Base-by-base conservation (phyloP, 345 rosid genomes). In the Lepidium aucheri region DNA sequence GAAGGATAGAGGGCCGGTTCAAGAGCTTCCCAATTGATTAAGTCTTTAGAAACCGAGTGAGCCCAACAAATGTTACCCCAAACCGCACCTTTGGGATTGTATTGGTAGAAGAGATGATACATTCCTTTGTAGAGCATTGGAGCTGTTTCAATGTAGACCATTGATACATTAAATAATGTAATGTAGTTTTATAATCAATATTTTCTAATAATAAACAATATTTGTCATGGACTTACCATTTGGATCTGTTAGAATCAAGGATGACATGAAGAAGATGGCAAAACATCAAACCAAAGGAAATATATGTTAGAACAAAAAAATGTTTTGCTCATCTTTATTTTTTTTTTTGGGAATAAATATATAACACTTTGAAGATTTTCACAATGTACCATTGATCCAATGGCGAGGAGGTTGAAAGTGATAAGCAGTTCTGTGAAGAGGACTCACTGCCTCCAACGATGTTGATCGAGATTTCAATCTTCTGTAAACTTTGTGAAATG, bases 61-160 rank as follows among this genome's bases (percentile, higher is more conserved):
- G 89, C 98, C 98, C 98, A 93, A 3, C 85, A 82, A 22, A 90
- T 88, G 78, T 93, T 85, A 26, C 97, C 98, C 97, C 97, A 93
- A 3, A 90, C 92, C 3, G 95, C 84, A 9, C 92, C 89, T 55
- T 85, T 68, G 32, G 98, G 97, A 46, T 90, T 93, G 81, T 92
- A 93, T 49, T 93, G 98, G 69, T 90, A 93, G 80, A 93, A 93
- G 0, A 93, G 68, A 66, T 90, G 97, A 75, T 93, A 93, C 0
- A 78, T 4, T 30, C 97, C 98, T 36, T 90, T 85, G 78, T 75
- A 88, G 63, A 79, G 76, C 96, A 93, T 79, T 1, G 96, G 97
- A 0, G 78, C 98, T 93, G 75, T 71, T 63, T 24, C 32, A 62
- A 2, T 17, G 36, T 62, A 1, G 0, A 55, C 17, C 38, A 39